Percentiles rank a stretch among this genome's conserved stretches.
phyloP scores from a whole-genome alignment of 306 rosid genomes.

The Hylodesmum podocarpum region DNA sequence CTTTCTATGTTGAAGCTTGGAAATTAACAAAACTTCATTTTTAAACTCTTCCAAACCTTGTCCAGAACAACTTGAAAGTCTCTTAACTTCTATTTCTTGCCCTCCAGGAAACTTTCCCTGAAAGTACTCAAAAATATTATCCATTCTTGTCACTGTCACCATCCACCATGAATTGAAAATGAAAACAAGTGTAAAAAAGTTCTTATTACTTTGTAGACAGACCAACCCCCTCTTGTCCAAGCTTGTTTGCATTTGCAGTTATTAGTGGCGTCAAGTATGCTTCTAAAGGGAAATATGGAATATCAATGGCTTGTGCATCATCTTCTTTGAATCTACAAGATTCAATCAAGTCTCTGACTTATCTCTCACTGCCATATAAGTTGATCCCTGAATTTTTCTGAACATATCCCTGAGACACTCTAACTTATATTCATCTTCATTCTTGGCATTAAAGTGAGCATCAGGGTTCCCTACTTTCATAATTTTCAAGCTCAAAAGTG shows the following conservation, averaged over 20 bases:
- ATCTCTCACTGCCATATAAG: constrained; percentile 47
- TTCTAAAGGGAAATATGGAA: constrained; percentile 67
- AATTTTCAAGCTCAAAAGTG: constrained; percentile 59
- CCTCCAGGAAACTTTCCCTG: constrained; percentile 70
- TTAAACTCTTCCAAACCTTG: constrained; percentile 80
- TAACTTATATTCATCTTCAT: constrained; percentile 53
- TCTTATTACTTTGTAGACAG: constrained; percentile 62
- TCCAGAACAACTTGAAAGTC: constrained; percentile 78
- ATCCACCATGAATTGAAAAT: constrained; percentile 4
- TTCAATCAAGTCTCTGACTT: constrained; percentile 57
- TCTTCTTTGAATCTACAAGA: constrained; percentile 56
- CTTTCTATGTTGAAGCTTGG: constrained; percentile 81
- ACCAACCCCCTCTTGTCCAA: constrained; percentile 83
- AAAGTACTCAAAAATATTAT: neutral
- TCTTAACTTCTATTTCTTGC: constrained; percentile 71
- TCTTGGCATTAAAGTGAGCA: constrained; percentile 66
- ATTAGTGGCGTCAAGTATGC: constrained; percentile 56
- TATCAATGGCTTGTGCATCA: constrained; percentile 58
- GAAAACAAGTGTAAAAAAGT: neutral
- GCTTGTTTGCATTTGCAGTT: constrained; percentile 60
- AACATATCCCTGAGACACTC: constrained; percentile 60
- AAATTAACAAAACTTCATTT: constrained; percentile 77
- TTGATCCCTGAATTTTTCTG: constrained; percentile 49
- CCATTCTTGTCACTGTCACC: neutral
- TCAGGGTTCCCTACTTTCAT: constrained; percentile 83